phyloP scores from a whole-genome alignment of 78 protist species.

The Anaeramoeba ignava region DNA sequence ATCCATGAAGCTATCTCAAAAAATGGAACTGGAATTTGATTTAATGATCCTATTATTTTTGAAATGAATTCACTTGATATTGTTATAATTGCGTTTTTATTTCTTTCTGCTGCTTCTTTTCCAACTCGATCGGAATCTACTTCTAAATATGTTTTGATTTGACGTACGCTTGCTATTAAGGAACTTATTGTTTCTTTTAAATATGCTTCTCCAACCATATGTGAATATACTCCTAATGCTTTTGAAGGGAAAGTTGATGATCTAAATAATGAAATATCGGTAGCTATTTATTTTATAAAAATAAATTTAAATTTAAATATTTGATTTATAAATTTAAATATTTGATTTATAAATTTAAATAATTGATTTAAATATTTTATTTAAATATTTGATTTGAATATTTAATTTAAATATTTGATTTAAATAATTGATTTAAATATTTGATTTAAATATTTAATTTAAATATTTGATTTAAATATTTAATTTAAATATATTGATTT shows the following conservation, averaged over 20 bases:
- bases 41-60: not conserved
- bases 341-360: not conserved
- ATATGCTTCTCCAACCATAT: not conserved
- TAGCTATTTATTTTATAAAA: not conserved
- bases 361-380: too few relatives aligned
- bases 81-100: not conserved
- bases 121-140: not conserved
- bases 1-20: not conserved
- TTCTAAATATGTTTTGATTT: not conserved
- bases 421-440: too few relatives aligned
- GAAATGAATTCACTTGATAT: not conserved
- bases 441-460: too few relatives aligned
- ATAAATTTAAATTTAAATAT: not conserved
- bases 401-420: too few relatives aligned
- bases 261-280: not conserved
- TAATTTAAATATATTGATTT: too few relatives aligned
- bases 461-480: too few relatives aligned
- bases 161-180: not conserved
- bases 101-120: not conserved
- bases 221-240: not conserved
- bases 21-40: not conserved
- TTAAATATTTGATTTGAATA: too few relatives aligned
- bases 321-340: not conserved
- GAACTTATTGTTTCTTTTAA: not conserved
- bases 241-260: not conserved